Evolutionary conservation across 345 rosid species (phyloP).

Genomic region (Hypericum androsaemum): DNA sequence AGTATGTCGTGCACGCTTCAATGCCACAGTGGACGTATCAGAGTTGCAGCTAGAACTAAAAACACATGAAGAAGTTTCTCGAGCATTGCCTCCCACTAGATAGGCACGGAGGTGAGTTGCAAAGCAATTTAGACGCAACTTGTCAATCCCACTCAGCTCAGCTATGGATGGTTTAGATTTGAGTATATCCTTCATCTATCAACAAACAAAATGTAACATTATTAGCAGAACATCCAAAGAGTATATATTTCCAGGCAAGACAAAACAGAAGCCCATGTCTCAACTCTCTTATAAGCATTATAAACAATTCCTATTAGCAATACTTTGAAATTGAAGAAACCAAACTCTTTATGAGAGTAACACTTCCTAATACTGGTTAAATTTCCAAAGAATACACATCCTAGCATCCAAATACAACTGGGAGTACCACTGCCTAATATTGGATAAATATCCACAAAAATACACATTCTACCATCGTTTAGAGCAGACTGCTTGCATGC

Average conservation of each 20-base stretch:
- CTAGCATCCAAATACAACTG: too few species aligned
- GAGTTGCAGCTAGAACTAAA: conserved; percentile 13
- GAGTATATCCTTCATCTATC: conserved; percentile 75
- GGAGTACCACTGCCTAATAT: too few species aligned
- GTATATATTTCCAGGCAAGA: not conserved
- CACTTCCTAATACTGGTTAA: too few species aligned
- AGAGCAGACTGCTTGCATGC: too few species aligned
- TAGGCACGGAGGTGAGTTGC: conserved; percentile 72
- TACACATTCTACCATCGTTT: too few species aligned
- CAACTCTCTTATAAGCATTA: too few species aligned
- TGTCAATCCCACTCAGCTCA: conserved; percentile 82
- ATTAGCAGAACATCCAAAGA: conserved; percentile 3
- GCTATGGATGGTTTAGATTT: conserved; percentile 77
- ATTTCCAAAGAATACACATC: too few species aligned
- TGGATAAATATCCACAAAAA: too few species aligned
- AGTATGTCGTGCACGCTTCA: conserved; percentile 39
- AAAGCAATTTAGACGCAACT: conserved; percentile 77
- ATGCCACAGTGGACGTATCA: conserved; percentile 13
- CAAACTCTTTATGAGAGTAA: too few species aligned
- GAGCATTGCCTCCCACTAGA: conserved; percentile 50
- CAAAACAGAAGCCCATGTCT: too few species aligned
- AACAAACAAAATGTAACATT: conserved; percentile 1
- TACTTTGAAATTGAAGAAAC: too few species aligned
- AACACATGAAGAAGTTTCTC: conserved; percentile 18
- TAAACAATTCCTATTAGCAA: too few species aligned